Conservation (phyloP, 1,139 yeast genomes). For the Debaryomycetaceae sp. region DNA sequence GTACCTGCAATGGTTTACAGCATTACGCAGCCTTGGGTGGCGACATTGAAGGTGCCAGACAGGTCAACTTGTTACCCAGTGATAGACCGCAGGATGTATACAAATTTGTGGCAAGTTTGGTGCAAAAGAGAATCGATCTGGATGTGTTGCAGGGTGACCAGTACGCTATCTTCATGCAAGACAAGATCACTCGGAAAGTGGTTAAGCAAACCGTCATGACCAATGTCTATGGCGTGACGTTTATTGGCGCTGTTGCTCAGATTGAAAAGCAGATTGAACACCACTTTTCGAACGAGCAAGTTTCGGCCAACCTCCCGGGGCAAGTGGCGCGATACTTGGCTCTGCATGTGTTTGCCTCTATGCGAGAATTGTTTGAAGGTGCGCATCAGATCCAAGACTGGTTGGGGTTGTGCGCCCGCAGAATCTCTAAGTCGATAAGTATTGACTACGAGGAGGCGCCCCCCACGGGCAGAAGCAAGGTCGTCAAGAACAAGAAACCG, state of each 20-base stretch:
- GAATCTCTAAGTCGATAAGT: conserved; percentile 75
- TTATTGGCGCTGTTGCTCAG: conserved; percentile 88
- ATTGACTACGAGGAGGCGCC: conserved; percentile 41
- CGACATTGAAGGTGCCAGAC: conserved; percentile 89
- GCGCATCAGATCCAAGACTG: conserved; percentile 97
- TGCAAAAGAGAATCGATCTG: conserved; percentile 50
- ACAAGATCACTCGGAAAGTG: conserved; percentile 74
- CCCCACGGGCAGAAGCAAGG: conserved; percentile 13
- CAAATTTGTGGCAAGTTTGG: conserved; percentile 74
- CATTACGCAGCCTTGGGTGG: conserved; percentile 99
- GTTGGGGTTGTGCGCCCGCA: conserved; percentile 82
- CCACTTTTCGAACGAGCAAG: conserved; percentile 37
- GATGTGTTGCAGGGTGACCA: conserved; percentile 58
- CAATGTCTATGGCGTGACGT: conserved; percentile 96
- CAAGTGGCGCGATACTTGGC: conserved; percentile 68
- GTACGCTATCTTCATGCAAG: conserved; percentile 51
- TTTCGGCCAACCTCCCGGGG: conserved; percentile 14
- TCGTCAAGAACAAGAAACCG: conserved; percentile 41
- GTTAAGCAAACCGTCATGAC: conserved; percentile 99
- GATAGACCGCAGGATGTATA: conserved; percentile 92
- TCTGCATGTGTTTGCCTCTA: conserved; percentile 72
- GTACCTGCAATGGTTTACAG: conserved; percentile 95
- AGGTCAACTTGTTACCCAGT: conserved; percentile 80
- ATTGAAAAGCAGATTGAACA: conserved; percentile 61
- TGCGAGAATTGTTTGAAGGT: conserved; percentile 81